These are phyloP conservation scores for Hyphopichia fennica DNA, from an alignment of 1,139 yeast genomes.

Conservation along the genomic window DNA sequence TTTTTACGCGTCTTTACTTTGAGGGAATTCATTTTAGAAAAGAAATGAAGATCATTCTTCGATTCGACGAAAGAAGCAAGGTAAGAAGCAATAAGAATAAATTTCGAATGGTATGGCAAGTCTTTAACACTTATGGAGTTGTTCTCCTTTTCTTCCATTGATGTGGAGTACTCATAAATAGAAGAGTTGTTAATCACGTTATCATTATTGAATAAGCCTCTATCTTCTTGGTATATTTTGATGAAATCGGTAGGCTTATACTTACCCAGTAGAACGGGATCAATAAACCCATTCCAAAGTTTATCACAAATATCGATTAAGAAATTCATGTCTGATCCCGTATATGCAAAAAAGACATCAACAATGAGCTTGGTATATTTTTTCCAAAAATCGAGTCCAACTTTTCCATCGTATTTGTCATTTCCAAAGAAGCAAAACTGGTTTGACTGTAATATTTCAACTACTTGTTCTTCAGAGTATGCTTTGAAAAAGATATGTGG, in stretches of 20 bases:
- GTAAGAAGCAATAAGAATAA: constrained; percentile 64
- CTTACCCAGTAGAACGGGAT: constrained; percentile 36
- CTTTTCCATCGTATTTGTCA: constrained; percentile 21
- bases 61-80: constrained; percentile 68
- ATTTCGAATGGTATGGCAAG: constrained; percentile 59
- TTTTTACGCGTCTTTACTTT: constrained; percentile 27
- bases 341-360: constrained; percentile 51
- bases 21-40: constrained; percentile 58
- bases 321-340: constrained; percentile 52
- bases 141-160: constrained; percentile 17
- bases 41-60: constrained; percentile 57
- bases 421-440: constrained; percentile 28
- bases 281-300: constrained; percentile 54
- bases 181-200: constrained; percentile 36
- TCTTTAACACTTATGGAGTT: constrained; percentile 26
- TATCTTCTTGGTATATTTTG: constrained; percentile 45
- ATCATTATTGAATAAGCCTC: constrained; percentile 41
- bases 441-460: constrained; percentile 31
- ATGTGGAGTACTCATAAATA: constrained; percentile 26
- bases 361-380: constrained; percentile 51
- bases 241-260: constrained; percentile 40
- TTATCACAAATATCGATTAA: constrained; percentile 42
- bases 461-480: constrained; percentile 43
- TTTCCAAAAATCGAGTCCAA: constrained; percentile 41
- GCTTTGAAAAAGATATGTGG: constrained; percentile 53